These are phyloP conservation scores for Neofusicoccum sp. DNA, from an alignment of 2,329 filamentous ascomycete species.

Conservation along the genomic window DNA sequence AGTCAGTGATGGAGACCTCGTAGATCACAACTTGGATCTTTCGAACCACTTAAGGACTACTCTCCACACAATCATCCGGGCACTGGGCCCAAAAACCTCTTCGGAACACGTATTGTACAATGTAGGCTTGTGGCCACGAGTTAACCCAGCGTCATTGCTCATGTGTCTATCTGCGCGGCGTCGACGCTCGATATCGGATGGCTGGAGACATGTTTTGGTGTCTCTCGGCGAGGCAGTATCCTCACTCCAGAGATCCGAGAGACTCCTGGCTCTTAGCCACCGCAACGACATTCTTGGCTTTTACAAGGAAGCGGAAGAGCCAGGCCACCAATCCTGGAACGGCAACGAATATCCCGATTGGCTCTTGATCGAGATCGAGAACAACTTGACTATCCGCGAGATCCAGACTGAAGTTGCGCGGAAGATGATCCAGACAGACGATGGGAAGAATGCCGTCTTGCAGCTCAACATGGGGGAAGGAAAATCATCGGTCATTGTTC, in stretches of 20 bases:
- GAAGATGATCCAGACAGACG: conserved; percentile 47
- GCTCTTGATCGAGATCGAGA: conserved; percentile 64
- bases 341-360: conserved; percentile 56
- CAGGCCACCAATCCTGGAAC: conserved; percentile 58
- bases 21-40: background rate
- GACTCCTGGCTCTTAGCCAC: background rate
- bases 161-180: background rate
- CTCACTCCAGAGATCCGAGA: background rate
- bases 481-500: conserved; percentile 33
- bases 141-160: background rate
- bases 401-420: conserved; percentile 59
- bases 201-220: background rate
- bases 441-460: conserved; percentile 22
- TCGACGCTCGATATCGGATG: background rate
- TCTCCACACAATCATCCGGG: too few relatives aligned
- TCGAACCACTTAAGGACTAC: background rate
- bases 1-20: background rate
- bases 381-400: conserved; percentile 58
- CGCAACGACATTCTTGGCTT: background rate
- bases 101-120: background rate
- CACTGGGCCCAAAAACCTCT: background rate
- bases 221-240: background rate
- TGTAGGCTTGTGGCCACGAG: background rate
- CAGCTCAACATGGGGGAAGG: conserved; percentile 39
- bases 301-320: conserved; percentile 4